Evolutionary conservation across 257 asterid genomes (phyloP), one percentile per base, ranked within the genome.

Genomic region (Solanum chmielewskii): DNA sequence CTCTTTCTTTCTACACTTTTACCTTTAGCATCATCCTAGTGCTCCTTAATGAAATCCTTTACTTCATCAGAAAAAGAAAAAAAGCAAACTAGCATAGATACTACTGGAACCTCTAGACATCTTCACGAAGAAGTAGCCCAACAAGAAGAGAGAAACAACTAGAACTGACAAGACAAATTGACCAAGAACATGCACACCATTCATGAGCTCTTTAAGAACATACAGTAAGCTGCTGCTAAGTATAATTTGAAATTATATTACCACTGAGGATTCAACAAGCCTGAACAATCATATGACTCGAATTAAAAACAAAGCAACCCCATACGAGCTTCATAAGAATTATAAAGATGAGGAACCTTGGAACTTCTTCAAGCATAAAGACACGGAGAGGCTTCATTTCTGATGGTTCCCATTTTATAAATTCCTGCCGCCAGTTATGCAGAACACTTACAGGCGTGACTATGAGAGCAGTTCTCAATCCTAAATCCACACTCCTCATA

Each of bases 361-460:
- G 93, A 90, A 93, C 99, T 92, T 97, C 99, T 91, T 97, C 96
- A 85, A 95, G 95, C 99, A 96, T 97, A 91, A 88, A 96, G 90
- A 93, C 92, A 44, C 97, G 97, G 75, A 96, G 96, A 89, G 99
- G 95, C 92, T 97, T 96, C 69, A 95, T 86, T 93, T 97, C 99
- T 85, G 95, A 91, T 66, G 99, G 99, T 81, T 92, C 92, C 99
- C 99, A 97, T 87, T 97, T 97, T 91, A 81, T 87, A 89, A 97
- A 97, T 91, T 97, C 99, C 59, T 88, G 90, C 71, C 98, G 93
- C 99, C 99, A 97, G 89, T 97, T 95, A 94, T 95, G 99, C 92
- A 93, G 88, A 83, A 97, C 99, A 90, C 99, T 97, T 60, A 97
- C 98, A 85, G 99, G 99, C 49, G 97, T 95, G 89, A 97, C 99